Evolutionary conservation across 208 protist genomes (phyloP).

Genomic region (Leishmania guyanensis): DNA sequence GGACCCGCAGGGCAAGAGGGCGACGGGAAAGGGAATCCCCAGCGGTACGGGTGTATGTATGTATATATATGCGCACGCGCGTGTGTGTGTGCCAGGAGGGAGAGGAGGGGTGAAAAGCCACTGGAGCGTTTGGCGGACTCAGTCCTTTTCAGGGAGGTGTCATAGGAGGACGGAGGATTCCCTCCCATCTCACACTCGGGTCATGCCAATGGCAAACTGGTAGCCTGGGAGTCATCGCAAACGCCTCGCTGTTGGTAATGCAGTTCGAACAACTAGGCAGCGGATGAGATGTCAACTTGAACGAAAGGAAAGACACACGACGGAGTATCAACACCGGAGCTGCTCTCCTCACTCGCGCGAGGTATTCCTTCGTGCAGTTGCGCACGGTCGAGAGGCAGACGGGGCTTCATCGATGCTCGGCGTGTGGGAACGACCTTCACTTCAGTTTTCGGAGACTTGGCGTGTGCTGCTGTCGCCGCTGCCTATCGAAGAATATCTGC

Average conservation of each 20-base stretch:
- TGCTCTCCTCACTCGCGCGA: neutral
- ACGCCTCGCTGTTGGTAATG: neutral
- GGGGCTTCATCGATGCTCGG: neutral
- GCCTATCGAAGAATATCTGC: neutral
- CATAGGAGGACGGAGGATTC: neutral
- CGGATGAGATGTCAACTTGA: neutral
- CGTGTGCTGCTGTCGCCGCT: neutral
- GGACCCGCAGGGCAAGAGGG: neutral
- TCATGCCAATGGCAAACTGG: neutral
- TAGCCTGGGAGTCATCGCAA: neutral
- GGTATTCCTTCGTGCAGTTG: conserved; percentile 2
- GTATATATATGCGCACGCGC: too few relatives aligned
- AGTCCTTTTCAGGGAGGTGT: neutral
- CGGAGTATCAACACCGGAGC: neutral
- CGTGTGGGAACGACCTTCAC: neutral
- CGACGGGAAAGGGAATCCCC: neutral
- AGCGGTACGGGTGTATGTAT: neutral
- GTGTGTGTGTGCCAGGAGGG: neutral
- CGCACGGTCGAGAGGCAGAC: conserved; percentile 6
- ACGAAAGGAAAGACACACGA: neutral
- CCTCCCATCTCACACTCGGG: neutral
- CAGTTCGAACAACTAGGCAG: neutral
- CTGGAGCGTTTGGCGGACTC: neutral
- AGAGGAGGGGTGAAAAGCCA: neutral
- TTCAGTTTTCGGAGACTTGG: neutral